phyloP scores from a whole-genome alignment of 768 basidiomycete genomes.

The Psilocybe sp. region DNA sequence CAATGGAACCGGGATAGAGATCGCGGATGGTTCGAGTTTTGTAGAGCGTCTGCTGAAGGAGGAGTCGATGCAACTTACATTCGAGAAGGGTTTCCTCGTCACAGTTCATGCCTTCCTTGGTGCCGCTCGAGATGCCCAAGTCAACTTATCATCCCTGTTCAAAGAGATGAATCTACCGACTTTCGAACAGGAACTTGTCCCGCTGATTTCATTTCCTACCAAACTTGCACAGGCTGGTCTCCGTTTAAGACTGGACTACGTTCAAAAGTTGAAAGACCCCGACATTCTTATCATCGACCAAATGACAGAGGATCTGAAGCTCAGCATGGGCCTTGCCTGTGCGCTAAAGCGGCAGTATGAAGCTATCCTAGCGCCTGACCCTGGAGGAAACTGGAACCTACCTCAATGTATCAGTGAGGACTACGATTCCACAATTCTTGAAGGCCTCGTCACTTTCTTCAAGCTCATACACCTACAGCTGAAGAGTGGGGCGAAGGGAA shows the following conservation, averaged over 20 bases:
- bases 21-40: conserved; percentile 76
- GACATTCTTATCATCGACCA: conserved; percentile 91
- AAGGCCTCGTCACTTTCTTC: conserved; percentile 88
- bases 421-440: conserved; percentile 86
- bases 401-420: conserved; percentile 87
- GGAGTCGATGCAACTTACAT: conserved; percentile 91
- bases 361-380: conserved; percentile 85
- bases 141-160: conserved; percentile 74
- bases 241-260: conserved; percentile 85
- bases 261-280: conserved; percentile 84
- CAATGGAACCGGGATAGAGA: conserved; percentile 35
- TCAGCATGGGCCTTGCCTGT: conserved; percentile 88
- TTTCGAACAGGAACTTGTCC: conserved; percentile 85
- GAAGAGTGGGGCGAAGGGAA: conserved; percentile 86
- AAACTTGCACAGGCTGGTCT: conserved; percentile 90
- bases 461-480: conserved; percentile 93
- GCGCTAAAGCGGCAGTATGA: conserved; percentile 95
- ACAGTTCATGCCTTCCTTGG: conserved; percentile 87
- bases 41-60: conserved; percentile 94
- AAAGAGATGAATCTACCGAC: conserved; percentile 87
- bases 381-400: conserved; percentile 82
- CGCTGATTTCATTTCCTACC: conserved; percentile 94
- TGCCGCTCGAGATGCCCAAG: conserved; percentile 82
- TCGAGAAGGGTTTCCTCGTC: conserved; percentile 85
- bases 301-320: conserved; percentile 88